Percentiles rank a stretch among this genome's conserved stretches.
phyloP scores from a whole-genome alignment of 139 green algal genomes.

The Chlorella sorokiniana region DNA sequence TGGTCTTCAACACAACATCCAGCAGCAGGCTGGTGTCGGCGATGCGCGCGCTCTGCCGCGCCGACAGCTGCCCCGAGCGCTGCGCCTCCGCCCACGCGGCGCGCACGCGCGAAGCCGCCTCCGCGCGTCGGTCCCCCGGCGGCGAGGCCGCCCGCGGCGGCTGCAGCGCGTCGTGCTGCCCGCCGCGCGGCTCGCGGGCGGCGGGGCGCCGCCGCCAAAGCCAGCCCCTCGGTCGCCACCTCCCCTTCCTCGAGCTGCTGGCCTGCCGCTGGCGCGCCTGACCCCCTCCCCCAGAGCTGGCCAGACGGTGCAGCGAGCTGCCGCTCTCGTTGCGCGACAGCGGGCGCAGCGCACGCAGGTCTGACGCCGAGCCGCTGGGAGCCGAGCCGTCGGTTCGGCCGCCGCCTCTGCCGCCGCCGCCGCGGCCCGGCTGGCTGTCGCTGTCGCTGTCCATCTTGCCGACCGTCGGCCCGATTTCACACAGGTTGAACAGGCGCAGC shows the following conservation, averaged over 20 bases:
- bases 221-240: background rate
- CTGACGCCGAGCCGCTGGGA: background rate
- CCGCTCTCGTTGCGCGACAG: slow-evolving; percentile 22
- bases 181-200: too few relatives aligned
- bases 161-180: too few relatives aligned
- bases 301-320: slow-evolving; percentile 3
- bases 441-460: slow-evolving; percentile 15
- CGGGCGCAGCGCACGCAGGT: slow-evolving; percentile 14
- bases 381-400: slow-evolving; percentile 19
- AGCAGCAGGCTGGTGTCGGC: slow-evolving; percentile 87
- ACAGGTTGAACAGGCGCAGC: slow-evolving; percentile 93
- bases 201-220: background rate
- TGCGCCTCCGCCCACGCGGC: slow-evolving; percentile 37
- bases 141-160: background rate
- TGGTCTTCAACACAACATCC: slow-evolving; percentile 82
- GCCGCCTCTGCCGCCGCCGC: background rate
- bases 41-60: slow-evolving; percentile 79
- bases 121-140: slow-evolving; percentile 18
- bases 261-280: background rate
- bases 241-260: slow-evolving; percentile 28
- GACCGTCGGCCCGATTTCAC: slow-evolving; percentile 71
- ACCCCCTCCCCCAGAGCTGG: background rate
- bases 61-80: slow-evolving; percentile 52
- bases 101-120: background rate
- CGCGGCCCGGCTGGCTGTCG: background rate